These are phyloP conservation scores for Saururus chinensis DNA, from an alignment of 164 flowering plant species.

Conservation along the genomic window DNA sequence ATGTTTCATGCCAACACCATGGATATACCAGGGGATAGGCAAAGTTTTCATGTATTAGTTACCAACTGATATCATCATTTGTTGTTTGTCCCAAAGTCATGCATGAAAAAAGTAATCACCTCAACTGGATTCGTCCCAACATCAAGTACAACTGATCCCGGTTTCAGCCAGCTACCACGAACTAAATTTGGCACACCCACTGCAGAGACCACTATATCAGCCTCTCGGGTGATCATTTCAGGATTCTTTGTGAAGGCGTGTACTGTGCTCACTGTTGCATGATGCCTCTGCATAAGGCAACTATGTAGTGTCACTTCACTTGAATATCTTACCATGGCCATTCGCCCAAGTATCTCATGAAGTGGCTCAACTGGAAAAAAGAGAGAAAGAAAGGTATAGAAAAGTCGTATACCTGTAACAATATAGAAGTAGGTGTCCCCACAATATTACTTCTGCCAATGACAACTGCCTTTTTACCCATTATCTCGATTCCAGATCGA, in stretches of 20 bases:
- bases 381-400: background rate
- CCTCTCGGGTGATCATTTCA: constrained; percentile 56
- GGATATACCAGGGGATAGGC: background rate
- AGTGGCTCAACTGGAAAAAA: background rate
- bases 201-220: constrained; percentile 76
- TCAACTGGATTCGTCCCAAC: constrained; percentile 74
- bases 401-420: constrained; percentile 47
- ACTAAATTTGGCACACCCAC: constrained; percentile 74
- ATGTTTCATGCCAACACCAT: background rate
- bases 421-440: constrained; percentile 67
- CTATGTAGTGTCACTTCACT: background rate
- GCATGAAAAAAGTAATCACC: constrained; percentile 19
- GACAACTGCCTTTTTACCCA: constrained; percentile 72
- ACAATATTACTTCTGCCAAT: constrained; percentile 84
- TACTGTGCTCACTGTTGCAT: constrained; percentile 67
- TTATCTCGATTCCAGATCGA: constrained; percentile 46
- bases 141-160: constrained; percentile 85
- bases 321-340: background rate
- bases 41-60: too few species aligned
- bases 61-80: background rate
- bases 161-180: constrained; percentile 80
- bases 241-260: constrained; percentile 60
- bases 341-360: background rate
- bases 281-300: constrained; percentile 53
- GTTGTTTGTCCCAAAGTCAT: background rate